Evolutionary conservation across 805 yeast genomes (phyloP), one percentile per base, ranked within the genome.

Genomic region (Jamesozyma piceae): DNA sequence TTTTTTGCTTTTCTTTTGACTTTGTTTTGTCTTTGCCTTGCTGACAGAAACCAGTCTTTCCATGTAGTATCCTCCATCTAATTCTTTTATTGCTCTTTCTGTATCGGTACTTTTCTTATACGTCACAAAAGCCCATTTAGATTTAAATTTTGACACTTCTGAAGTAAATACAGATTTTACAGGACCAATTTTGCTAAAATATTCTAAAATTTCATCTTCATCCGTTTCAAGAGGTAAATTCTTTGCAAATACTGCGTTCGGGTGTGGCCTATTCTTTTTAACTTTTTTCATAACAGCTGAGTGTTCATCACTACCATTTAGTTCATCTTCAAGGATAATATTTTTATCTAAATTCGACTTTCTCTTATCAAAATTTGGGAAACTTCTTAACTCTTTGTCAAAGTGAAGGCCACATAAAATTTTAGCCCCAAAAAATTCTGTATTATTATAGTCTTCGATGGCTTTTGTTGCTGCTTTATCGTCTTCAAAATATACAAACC

Each of bases 331-430:
- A n/a, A 55, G 49, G 29, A 57, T 51, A 20, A 55, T 49, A 2
- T 54, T 38, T 6, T 63, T 54, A 28, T 55, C 58, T 14, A 59
- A 34, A 17, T 49, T 47, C 4, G 48, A 39, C 34, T 54, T 56
- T 43, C 60, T 52, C 43, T 47, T 53, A 15, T 53, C 60, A 44
- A 62, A 62, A 29, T 60, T 63, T 3, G 65, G 65, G 33, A 49
- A 52, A 29, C 49, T 56, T 45, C 66, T 55, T 28, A 62, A 46
- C 17, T 56, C 57, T 39, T 58, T 62, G 40, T 61, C 69, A 42
- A 69, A 64, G 52, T 70, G 74, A 38, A 69, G 53, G 0, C 72
- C 67, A 50, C 71, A 68, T 35, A 53, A 54, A 15, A 69, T 49
- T 22, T 44, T 59, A 2, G 49, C 47, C 10, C 70, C 73, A 50